phyloP scores from a whole-genome alignment of 148 eudicot species.

The Beta vulgaris region DNA sequence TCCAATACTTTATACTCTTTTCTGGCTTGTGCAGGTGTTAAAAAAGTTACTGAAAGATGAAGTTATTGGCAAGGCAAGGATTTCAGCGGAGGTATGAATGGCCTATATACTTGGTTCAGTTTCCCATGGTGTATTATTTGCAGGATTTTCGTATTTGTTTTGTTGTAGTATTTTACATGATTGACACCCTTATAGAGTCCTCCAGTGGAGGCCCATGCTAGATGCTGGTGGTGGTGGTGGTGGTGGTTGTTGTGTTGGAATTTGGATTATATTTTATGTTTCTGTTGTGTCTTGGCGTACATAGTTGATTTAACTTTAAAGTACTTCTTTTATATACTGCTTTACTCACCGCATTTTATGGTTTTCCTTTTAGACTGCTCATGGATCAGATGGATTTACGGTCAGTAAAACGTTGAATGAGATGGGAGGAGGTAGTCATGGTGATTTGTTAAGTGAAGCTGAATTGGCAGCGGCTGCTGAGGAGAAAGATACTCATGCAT shows the following conservation, averaged over 20 bases:
- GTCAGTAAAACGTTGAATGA: conserved; percentile 70
- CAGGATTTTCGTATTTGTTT: not conserved
- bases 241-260: not conserved
- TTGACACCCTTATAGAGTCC: not conserved
- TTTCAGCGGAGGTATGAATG: conserved; percentile 57
- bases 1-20: not conserved
- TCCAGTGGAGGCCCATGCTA: not conserved
- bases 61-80: conserved; percentile 70
- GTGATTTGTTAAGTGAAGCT: conserved; percentile 78
- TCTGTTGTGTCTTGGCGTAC: not conserved
- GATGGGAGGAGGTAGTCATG: conserved; percentile 56
- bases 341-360: conserved; percentile 2
- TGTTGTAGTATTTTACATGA: not conserved
- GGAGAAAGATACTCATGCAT: conserved; percentile 93
- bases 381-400: conserved; percentile 75
- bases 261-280: not conserved
- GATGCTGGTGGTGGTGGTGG: not conserved
- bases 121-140: not conserved
- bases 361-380: conserved; percentile 38
- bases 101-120: conserved; percentile 7
- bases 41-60: conserved; percentile 75
- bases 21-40: conserved; percentile 56
- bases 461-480: conserved; percentile 92
- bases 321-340: not conserved
- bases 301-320: not conserved